Evolutionary conservation across 208 protist species (phyloP), one percentile per base, ranked within the genome.

Genomic region (Spongospora subterranea): DNA sequence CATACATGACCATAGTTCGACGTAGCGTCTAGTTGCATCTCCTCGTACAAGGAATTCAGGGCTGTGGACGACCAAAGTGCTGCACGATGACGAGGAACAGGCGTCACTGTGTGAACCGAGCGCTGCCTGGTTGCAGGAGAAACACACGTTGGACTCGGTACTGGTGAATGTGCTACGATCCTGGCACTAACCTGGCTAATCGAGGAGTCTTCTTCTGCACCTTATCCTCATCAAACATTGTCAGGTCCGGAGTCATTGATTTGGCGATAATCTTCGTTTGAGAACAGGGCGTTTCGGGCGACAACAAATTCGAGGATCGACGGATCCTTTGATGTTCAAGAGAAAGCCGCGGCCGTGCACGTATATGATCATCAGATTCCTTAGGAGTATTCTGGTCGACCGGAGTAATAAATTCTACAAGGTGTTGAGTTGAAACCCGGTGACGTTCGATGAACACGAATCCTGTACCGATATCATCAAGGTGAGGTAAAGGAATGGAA

Each of bases 231-330:
- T 65, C 54, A 29, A 65, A 65, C 17, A 29, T 29, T 17, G 54
- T 65, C 54, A 65, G 54, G 54, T 65, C 54, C 20, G 54, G 54
- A 65, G 54, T 32, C 54, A 65, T 17, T 29, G n/a, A n/a, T n/a
- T n/a, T n/a, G n/a, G n/a, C n/a, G n/a, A 65, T 17, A 17, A 65
- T 17, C 54, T 17, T 65, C 54, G 17, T 65, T 29, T 65, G 20
- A 65, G 54, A 65, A 65, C 17, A 17, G 54, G 54, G 54, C 54
- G 54, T 65, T 29, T 65, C 54, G 54, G 54, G 54, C 54, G 54
- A 65, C 54, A 65, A 65, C n/a, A n/a, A n/a, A n/a, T n/a, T n/a
- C n/a, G n/a, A n/a, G n/a, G n/a, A n/a, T n/a, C n/a, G n/a, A n/a
- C n/a, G n/a, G n/a, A n/a, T n/a, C n/a, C n/a, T n/a, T n/a, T n/a